Evolutionary conservation across 352 stramenopile species (phyloP).

Genomic region (Pythium aquatile): DNA sequence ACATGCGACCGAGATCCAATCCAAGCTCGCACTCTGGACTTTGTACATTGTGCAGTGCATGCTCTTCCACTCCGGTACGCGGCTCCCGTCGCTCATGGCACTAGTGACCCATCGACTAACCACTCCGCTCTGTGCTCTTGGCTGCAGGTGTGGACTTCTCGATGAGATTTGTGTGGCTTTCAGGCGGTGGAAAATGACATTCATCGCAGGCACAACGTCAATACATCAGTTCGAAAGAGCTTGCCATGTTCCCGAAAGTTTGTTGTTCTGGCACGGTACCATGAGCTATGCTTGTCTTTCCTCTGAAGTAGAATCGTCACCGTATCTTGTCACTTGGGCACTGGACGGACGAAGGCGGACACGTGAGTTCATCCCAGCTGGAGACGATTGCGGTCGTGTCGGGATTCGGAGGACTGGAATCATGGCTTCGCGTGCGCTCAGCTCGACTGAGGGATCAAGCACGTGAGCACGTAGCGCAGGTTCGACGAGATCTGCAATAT

Average conservation of each 20-base stretch:
- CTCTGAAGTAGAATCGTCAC: neutral
- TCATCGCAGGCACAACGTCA: neutral
- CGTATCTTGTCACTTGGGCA: neutral
- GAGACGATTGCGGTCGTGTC: slow-evolving; percentile 50
- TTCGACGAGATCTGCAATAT: no score
- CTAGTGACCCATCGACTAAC: neutral
- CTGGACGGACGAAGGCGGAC: slow-evolving; percentile 1
- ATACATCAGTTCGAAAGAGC: neutral
- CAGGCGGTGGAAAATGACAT: neutral
- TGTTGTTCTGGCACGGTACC: no score
- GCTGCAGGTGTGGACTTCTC: slow-evolving; percentile 16
- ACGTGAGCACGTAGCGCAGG: neutral
- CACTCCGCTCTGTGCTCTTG: neutral
- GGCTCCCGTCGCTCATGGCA: neutral
- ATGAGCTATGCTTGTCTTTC: neutral
- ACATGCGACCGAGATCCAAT: slow-evolving; percentile 27
- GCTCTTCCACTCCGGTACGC: slow-evolving; percentile 29
- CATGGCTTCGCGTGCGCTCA: neutral
- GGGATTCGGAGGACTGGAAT: slow-evolving; percentile 18
- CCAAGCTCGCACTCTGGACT: slow-evolving; percentile 37
- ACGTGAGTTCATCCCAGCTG: slow-evolving; percentile 19
- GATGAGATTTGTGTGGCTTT: slow-evolving; percentile 11
- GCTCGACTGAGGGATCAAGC: neutral
- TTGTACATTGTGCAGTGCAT: slow-evolving; percentile 41
- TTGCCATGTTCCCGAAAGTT: neutral